Evolutionary conservation across 768 basidiomycete species (phyloP).

Genomic region (Leucosporidium yakuticum): DNA sequence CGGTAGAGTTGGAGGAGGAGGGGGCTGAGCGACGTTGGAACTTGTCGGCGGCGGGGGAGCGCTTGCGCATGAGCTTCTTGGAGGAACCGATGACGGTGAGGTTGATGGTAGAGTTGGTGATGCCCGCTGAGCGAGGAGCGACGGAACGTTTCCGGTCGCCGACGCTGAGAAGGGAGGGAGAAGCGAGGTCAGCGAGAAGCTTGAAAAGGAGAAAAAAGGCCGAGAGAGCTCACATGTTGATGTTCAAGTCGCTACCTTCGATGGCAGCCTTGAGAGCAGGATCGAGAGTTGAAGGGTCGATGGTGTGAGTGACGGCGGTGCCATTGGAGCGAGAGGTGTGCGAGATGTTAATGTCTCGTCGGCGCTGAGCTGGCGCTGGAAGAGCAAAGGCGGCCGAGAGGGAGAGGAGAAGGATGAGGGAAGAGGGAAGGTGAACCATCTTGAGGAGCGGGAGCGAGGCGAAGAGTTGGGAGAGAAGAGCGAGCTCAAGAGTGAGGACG

Average conservation of each 20-base stretch:
- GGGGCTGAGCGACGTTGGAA: background rate
- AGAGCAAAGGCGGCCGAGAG: background rate
- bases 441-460: no score
- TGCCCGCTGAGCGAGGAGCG: conserved; percentile 18
- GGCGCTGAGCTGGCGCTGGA: background rate
- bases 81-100: conserved; percentile 10
- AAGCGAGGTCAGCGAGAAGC: background rate
- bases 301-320: conserved; percentile 18
- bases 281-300: conserved; percentile 15
- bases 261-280: conserved; percentile 21
- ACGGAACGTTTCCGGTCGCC: conserved; percentile 18
- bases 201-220: background rate
- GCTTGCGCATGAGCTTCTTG: no score
- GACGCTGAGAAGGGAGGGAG: background rate
- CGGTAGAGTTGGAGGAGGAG: background rate
- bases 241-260: conserved; percentile 32
- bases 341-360: conserved; percentile 30
- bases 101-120: conserved; percentile 37
- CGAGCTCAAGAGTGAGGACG: no score
- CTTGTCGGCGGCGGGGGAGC: no score
- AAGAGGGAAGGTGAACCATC: no score
- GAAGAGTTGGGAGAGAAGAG: no score
- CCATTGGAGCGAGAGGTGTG: conserved; percentile 26
- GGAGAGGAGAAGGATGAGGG: no score
- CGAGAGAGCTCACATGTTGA: conserved; percentile 29